Base-by-base conservation (phyloP, 208 protist species). In the Crithidia expoeki region DNA sequence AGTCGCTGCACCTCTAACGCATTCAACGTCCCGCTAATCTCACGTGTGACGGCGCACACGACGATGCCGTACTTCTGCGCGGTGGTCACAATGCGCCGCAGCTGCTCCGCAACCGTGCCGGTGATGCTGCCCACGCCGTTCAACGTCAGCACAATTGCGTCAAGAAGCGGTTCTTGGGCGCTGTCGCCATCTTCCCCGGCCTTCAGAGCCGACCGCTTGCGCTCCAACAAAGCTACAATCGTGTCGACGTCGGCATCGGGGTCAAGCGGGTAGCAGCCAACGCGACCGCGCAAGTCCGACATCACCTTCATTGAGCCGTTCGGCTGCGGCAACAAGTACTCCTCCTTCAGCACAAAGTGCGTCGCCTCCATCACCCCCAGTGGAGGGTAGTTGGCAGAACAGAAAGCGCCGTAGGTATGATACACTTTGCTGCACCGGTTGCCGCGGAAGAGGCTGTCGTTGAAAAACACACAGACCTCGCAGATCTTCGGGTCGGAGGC, bases 391-490 rank as follows among this genome's bases (percentile, higher is more conserved):
- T 98, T 97, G 9, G 77, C 74, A 16, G 83, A 92, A 34, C 61
- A 60, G 72, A 99, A 99, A 6, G 97, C 98, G 40, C 77, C 80
- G 27, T 98, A 88, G 34, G 68, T 83, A 70, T 89, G 83, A 47
- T 89, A 74, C 0, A 96, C 62, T 71, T 99, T 99, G 21, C 60
- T 61, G 34, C 85, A 89, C 30, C 98, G 88, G 78, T 98, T 98
- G 11, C 96, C 98, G 40, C 98, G 84, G 19, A 97, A 78, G 25
- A 99, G 81, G 47, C 81, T 74, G 60, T 98, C 90, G 71, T 96
- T 92, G 77, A 99, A 99, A 77, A 98, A 99, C 33, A 99, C 49
- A 69, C 89, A 94, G 21, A 99, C 98, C 66, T 99, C 97, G 27
- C 86, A 91, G 30, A 98, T 93, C 34, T 88, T 79, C 4, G 85